Evolutionary conservation across 2,329 filamentous ascomycete species (phyloP).

Genomic region (Aspergillus chevalieri): DNA sequence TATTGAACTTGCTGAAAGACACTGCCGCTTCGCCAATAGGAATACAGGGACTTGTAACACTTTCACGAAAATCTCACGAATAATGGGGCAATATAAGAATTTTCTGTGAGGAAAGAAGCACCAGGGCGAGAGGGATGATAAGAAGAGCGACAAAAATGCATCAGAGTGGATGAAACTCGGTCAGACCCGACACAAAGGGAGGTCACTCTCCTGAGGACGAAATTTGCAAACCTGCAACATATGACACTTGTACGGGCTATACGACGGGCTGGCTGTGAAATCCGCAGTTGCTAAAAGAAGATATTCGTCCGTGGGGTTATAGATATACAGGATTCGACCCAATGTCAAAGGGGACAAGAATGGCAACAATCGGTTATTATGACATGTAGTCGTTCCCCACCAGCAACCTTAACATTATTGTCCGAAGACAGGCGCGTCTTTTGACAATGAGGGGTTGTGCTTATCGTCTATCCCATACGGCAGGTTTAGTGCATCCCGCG

Average conservation of each 20-base stretch:
- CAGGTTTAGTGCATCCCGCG: too few species aligned
- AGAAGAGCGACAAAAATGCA: background rate
- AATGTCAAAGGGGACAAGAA: background rate
- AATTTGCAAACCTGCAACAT: background rate
- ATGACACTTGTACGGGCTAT: background rate
- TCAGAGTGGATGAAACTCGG: background rate
- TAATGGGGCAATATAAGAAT: too few species aligned
- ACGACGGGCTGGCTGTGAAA: background rate
- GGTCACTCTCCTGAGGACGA: background rate
- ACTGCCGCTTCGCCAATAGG: background rate
- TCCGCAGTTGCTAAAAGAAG: background rate
- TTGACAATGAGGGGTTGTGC: too few species aligned
- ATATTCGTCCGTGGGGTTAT: background rate
- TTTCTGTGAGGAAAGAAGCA: background rate
- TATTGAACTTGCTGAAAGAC: background rate
- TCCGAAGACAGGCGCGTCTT: too few species aligned
- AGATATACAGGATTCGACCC: background rate
- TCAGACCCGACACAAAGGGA: background rate
- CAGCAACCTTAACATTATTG: background rate
- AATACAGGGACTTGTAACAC: background rate
- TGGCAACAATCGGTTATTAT: background rate
- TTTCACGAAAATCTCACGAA: background rate
- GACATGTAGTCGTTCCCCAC: too few species aligned
- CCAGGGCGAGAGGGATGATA: background rate
- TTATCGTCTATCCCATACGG: too few species aligned